A percentile compares a stretch with the other conserved stretches of the same genome.
Evolutionary conservation across 495 filamentous ascomycete species (phyloP).

Genomic region (Mycothermus thermophilus): DNA sequence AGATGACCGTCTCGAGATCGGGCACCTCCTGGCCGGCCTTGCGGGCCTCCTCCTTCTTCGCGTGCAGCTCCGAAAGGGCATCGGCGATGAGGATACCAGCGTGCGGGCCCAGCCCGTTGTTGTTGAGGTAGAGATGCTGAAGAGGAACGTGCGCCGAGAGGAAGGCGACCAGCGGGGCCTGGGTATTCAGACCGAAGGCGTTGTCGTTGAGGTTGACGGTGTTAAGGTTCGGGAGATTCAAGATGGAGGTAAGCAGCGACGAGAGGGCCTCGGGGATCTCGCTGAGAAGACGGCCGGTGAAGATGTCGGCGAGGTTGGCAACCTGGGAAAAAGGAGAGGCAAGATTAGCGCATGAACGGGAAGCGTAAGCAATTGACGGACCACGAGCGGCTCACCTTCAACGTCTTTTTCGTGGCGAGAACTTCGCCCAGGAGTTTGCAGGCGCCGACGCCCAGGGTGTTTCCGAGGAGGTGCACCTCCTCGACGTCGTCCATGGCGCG

Average conservation of each 20-base stretch:
- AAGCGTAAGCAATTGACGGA: too few relatives aligned
- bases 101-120: slow-evolving; percentile 90
- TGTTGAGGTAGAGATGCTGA: slow-evolving; percentile 85
- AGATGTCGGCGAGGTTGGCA: slow-evolving; percentile 91
- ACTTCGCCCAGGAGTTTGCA: slow-evolving; percentile 69
- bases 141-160: slow-evolving; percentile 73
- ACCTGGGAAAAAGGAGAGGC: slow-evolving; percentile 34
- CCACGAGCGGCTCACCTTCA: slow-evolving; percentile 39
- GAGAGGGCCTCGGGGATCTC: slow-evolving; percentile 87
- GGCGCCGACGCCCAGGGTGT: slow-evolving; percentile 82
- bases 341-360: too few relatives aligned
- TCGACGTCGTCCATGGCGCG: slow-evolving; percentile 59
- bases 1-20: slow-evolving; percentile 82
- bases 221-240: slow-evolving; percentile 67
- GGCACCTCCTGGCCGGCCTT: slow-evolving; percentile 53
- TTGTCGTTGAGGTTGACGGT: slow-evolving; percentile 96
- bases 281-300: slow-evolving; percentile 82
- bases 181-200: slow-evolving; percentile 88
- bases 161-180: slow-evolving; percentile 72
- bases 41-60: slow-evolving; percentile 63
- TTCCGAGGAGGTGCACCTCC: slow-evolving; percentile 71
- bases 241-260: slow-evolving; percentile 69
- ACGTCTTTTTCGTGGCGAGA: slow-evolving; percentile 62
- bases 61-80: slow-evolving; percentile 58
- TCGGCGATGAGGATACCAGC: slow-evolving; percentile 79